Percentiles rank a stretch among this genome's conserved stretches.
phyloP scores from a whole-genome alignment of 805 yeast genomes.

The Yamadazyma scolyti region DNA sequence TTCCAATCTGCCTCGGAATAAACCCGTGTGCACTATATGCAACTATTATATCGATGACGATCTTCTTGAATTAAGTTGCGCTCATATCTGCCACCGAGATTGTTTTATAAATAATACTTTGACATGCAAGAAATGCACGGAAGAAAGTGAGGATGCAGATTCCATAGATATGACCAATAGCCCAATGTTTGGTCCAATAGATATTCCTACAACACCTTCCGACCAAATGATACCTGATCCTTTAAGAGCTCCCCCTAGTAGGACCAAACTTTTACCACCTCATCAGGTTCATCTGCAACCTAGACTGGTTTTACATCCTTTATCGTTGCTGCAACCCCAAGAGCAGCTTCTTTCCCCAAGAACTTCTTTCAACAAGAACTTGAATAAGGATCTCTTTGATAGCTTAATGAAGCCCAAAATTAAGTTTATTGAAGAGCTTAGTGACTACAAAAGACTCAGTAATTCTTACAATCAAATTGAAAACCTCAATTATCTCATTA shows the following conservation, averaged over 20 bases:
- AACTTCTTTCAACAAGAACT: conserved; percentile 12
- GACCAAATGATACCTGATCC: conserved; percentile 16
- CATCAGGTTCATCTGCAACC: neutral
- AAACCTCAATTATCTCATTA: conserved; percentile 16
- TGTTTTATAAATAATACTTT: conserved; percentile 16
- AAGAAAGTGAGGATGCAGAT: neutral
- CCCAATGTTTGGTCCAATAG: conserved; percentile 11
- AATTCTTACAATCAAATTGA: conserved; percentile 5
- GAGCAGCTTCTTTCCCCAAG: conserved; percentile 14
- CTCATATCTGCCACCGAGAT: conserved; percentile 22
- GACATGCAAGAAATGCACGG: conserved; percentile 12
- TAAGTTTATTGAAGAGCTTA: conserved; percentile 7
- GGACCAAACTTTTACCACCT: no score
- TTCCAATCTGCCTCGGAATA: no score
- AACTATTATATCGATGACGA: conserved; percentile 12
- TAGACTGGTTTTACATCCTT: neutral
- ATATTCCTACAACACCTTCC: conserved; percentile 13
- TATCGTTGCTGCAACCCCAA: conserved; percentile 4
- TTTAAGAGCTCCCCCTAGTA: conserved; percentile 6
- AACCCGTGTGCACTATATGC: conserved; percentile 14
- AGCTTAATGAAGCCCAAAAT: conserved; percentile 13
- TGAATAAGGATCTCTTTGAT: conserved; percentile 12
- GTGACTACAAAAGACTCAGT: conserved; percentile 2
- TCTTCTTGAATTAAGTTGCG: conserved; percentile 17
- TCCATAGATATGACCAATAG: conserved; percentile 2